Evolutionary conservation across 83 land plant species (phyloP).

Genomic region (Thuja plicata): DNA sequence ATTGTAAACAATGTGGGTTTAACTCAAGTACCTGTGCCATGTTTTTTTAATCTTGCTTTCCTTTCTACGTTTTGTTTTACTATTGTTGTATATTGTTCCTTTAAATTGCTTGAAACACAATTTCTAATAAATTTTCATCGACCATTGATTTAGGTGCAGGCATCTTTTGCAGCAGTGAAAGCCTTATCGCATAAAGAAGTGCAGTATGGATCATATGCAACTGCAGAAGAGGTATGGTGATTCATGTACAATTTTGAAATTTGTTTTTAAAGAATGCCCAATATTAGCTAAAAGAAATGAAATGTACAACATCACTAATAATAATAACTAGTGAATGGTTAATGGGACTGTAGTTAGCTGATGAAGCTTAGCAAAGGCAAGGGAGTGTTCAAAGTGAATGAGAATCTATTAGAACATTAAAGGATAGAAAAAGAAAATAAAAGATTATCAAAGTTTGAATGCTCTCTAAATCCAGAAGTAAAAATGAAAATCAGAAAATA

Average conservation of each 20-base stretch:
- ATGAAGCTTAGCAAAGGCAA: not conserved
- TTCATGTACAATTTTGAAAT: slow-evolving; percentile 2
- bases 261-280: not conserved
- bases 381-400: not conserved
- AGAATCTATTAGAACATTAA: not conserved
- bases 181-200: slow-evolving; percentile 87
- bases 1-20: too few species aligned
- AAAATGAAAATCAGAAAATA: not conserved
- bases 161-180: slow-evolving; percentile 70
- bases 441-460: not conserved
- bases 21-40: not conserved
- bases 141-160: slow-evolving; percentile 28
- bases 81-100: not conserved
- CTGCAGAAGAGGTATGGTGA: slow-evolving; percentile 53
- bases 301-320: not conserved
- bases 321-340: not conserved
- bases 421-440: not conserved
- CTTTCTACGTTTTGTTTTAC: not conserved
- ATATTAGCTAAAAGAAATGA: not conserved
- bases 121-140: not conserved
- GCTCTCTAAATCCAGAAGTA: not conserved
- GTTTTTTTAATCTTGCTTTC: not conserved
- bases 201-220: slow-evolving; percentile 93
- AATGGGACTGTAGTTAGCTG: not conserved
- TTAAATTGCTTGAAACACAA: not conserved